These are phyloP conservation scores for Suhomyces pyralidae DNA, from an alignment of 805 yeast genomes.

Conservation along the genomic window DNA sequence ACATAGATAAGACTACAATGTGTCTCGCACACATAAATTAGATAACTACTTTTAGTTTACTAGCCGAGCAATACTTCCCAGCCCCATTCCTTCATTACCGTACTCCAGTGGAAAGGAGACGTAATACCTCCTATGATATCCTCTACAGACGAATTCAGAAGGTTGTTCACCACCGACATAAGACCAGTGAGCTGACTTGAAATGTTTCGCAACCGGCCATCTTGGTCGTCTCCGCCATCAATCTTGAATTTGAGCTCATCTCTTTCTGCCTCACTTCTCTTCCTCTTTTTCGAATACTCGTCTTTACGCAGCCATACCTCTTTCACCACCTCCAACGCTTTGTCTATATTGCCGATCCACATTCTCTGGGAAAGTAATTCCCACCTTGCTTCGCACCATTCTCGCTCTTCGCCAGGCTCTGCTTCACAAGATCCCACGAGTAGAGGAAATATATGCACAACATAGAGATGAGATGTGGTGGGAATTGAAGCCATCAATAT, in stretches of 20 bases:
- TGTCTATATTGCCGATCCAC: slow-evolving; percentile 66
- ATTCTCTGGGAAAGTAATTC: slow-evolving; percentile 46
- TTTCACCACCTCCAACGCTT: slow-evolving; percentile 64
- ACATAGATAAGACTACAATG: no score
- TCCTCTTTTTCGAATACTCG: slow-evolving; percentile 27
- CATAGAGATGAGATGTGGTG: slow-evolving; percentile 50
- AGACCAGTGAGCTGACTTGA: slow-evolving; percentile 38
- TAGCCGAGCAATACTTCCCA: slow-evolving; percentile 67
- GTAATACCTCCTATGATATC: slow-evolving; percentile 39
- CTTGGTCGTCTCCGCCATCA: neutral
- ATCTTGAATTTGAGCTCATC: slow-evolving; percentile 17
- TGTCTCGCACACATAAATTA: neutral
- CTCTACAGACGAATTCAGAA: slow-evolving; percentile 26
- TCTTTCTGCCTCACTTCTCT: slow-evolving; percentile 13
- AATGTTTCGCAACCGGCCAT: slow-evolving; percentile 13
- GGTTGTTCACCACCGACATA: slow-evolving; percentile 38
- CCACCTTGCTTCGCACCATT: slow-evolving; percentile 63
- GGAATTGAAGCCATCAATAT: slow-evolving; percentile 64
- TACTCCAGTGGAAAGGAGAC: slow-evolving; percentile 62
- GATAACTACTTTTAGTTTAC: neutral
- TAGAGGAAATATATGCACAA: slow-evolving; percentile 64
- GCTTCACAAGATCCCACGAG: slow-evolving; percentile 68
- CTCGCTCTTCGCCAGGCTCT: slow-evolving; percentile 52
- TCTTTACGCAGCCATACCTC: slow-evolving; percentile 72
- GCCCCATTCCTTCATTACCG: slow-evolving; percentile 72